Conservation (phyloP, 2,329 filamentous ascomycete genomes). For the Colletotrichum nymphaeae region DNA sequence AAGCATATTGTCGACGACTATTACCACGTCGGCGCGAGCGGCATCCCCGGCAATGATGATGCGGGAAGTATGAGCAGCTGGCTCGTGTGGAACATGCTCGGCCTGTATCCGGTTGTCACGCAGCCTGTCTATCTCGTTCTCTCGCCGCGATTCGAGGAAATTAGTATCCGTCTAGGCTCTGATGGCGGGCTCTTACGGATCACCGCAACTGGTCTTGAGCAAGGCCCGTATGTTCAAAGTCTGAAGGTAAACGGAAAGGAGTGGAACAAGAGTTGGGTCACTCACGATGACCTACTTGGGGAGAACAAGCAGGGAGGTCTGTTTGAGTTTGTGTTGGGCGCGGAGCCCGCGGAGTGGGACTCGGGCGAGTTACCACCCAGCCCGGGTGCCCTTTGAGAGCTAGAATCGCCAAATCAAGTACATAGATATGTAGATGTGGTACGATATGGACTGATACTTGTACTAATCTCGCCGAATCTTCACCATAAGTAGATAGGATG, state of each 20-base stretch:
- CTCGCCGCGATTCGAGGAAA: constrained; percentile 59
- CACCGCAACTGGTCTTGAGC: constrained; percentile 53
- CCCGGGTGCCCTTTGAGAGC: constrained; percentile 44
- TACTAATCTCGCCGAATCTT: no score
- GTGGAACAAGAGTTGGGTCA: constrained; percentile 67
- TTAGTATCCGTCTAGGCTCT: constrained; percentile 61
- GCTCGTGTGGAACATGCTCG: constrained; percentile 66
- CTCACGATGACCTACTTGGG: constrained; percentile 60
- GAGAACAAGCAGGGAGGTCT: constrained; percentile 51
- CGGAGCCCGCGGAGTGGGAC: constrained; percentile 49
- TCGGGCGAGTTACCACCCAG: constrained; percentile 62
- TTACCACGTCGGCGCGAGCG: constrained; percentile 58
- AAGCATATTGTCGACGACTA: constrained; percentile 59
- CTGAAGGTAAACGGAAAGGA: constrained; percentile 62
- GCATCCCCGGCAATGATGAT: constrained; percentile 69
- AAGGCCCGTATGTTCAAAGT: constrained; percentile 63
- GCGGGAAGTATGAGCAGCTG: constrained; percentile 70
- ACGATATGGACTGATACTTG: no score
- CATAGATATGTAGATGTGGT: no score
- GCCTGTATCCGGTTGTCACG: constrained; percentile 66
- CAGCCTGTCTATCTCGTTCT: constrained; percentile 67
- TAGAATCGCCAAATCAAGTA: no score
- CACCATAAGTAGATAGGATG: no score
- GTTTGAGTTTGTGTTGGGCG: constrained; percentile 60
- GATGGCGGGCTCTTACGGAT: constrained; percentile 54